These are phyloP conservation scores for Trichophyton equinum DNA, from an alignment of 2,329 filamentous ascomycete species.

Conservation along the genomic window DNA sequence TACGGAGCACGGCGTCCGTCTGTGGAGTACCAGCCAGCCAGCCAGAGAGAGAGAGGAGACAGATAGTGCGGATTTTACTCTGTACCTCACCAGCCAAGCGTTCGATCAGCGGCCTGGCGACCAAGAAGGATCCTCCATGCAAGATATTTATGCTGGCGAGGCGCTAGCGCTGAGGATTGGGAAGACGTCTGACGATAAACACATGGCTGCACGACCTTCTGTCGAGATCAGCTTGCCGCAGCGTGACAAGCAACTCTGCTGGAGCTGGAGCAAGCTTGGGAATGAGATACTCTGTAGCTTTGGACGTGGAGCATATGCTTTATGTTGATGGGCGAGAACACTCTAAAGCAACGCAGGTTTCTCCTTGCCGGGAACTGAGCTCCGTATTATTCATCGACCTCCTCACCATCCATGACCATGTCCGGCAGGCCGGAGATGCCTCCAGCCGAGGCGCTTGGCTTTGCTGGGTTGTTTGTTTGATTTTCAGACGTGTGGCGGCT, in stretches of 20 bases:
- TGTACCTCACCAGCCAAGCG: neutral
- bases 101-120: neutral
- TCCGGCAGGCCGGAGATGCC: neutral
- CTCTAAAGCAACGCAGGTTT: neutral
- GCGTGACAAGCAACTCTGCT: neutral
- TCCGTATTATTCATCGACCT: neutral
- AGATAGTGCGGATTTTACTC: neutral
- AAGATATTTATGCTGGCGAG: neutral
- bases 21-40: no score
- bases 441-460: neutral
- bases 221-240: neutral
- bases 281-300: no score
- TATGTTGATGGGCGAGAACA: neutral
- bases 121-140: neutral
- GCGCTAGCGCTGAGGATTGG: neutral
- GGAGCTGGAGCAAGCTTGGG: neutral
- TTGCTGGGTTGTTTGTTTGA: neutral
- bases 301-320: no score
- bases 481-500: neutral
- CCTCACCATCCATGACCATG: neutral
- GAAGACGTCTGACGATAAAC: neutral
- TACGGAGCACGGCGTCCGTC: neutral
- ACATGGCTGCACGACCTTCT: conserved; percentile 2
- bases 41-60: no score
- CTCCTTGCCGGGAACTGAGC: neutral